Conservation (phyloP, 2,329 filamentous ascomycete genomes). For the Verticillium isaacii region DNA sequence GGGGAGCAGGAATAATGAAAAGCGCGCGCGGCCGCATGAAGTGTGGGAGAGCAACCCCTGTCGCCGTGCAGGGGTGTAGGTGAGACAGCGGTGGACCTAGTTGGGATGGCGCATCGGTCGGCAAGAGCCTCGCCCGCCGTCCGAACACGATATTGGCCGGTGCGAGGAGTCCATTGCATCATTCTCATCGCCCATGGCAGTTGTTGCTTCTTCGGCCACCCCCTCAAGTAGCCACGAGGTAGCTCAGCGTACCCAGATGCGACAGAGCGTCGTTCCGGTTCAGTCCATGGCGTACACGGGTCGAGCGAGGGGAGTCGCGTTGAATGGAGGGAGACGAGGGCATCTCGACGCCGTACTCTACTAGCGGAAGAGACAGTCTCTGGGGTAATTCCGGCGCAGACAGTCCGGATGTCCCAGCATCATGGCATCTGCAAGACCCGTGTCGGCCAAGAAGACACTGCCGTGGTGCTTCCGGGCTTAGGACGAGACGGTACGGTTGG, state of each 20-base stretch:
- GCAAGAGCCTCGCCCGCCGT: slow-evolving; percentile 14
- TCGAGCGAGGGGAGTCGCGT: neutral
- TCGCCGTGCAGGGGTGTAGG: slow-evolving; percentile 13
- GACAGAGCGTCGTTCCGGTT: neutral
- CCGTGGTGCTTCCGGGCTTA: neutral
- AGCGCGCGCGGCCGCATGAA: slow-evolving; percentile 7
- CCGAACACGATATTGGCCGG: slow-evolving; percentile 10
- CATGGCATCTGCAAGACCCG: neutral
- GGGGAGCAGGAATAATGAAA: neutral
- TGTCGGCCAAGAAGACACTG: neutral
- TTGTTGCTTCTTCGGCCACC: slow-evolving; percentile 4
- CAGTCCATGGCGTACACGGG: neutral
- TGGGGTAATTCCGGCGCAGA: neutral
- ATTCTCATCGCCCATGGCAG: slow-evolving; percentile 4
- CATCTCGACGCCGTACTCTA: neutral
- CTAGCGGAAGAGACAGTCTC: neutral
- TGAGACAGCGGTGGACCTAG: slow-evolving; percentile 13
- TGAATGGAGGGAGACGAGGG: neutral
- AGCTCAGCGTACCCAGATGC: neutral
- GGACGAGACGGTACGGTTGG: neutral
- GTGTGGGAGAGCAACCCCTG: slow-evolving; percentile 15
- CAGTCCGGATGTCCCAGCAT: neutral
- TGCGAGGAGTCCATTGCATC: slow-evolving; percentile 10
- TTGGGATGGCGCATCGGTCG: slow-evolving; percentile 14
- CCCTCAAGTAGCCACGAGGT: neutral